These are phyloP conservation scores for Aspergillus baeticus DNA, from an alignment of 495 filamentous ascomycete genomes.

Conservation along the genomic window DNA sequence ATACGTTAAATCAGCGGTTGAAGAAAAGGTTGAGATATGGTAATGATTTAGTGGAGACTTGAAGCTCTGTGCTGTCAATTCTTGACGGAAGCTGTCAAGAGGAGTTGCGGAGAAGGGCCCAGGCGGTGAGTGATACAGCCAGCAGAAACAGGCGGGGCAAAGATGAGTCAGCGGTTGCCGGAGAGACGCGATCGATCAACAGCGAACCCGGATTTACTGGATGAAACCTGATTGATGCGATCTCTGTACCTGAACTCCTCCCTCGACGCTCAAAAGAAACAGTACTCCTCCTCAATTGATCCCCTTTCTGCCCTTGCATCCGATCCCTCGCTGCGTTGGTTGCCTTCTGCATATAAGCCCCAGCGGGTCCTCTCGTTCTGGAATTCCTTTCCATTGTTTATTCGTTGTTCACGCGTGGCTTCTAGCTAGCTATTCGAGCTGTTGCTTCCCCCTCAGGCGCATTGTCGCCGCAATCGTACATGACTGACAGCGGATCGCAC, in stretches of 20 bases:
- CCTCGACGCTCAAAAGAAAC: constrained; percentile 5
- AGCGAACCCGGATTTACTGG: constrained; percentile 14
- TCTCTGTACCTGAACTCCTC: constrained; percentile 8
- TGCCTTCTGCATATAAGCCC: constrained; percentile 22
- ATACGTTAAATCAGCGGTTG: background rate
- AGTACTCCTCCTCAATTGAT: background rate
- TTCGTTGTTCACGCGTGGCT: constrained; percentile 18
- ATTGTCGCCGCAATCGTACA: constrained; percentile 18
- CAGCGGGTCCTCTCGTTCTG: constrained; percentile 16
- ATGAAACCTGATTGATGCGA: constrained; percentile 2
- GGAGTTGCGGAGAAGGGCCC: constrained; percentile 18
- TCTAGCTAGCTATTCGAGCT: constrained; percentile 18
- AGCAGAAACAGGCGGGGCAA: constrained; percentile 31
- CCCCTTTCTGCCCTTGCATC: constrained; percentile 24
- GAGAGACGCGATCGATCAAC: constrained; percentile 30
- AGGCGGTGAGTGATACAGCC: constrained; percentile 21
- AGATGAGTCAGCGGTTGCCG: constrained; percentile 39
- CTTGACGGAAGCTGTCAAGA: background rate
- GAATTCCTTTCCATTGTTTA: constrained; percentile 19
- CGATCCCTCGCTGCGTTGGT: constrained; percentile 9
- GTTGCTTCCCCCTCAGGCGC: constrained; percentile 22
- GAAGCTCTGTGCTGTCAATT: background rate
- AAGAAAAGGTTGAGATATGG: background rate
- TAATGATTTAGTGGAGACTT: background rate
- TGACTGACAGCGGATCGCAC: constrained; percentile 16